Evolutionary conservation across 2,329 filamentous ascomycete genomes (phyloP).

Genomic region (Calonectria fujianensis): DNA sequence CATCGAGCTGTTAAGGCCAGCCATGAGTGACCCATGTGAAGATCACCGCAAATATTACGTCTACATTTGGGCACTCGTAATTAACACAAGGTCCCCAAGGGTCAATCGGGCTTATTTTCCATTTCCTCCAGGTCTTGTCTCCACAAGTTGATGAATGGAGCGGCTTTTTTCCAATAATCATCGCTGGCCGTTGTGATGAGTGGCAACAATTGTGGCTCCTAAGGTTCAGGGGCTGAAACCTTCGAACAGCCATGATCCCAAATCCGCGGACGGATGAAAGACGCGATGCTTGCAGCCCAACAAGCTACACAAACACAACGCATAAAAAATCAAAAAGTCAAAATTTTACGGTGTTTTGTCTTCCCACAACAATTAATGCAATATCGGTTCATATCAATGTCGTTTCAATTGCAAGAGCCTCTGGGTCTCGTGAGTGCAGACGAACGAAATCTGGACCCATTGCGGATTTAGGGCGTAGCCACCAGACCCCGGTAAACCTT

Average conservation of each 20-base stretch:
- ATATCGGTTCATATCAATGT: neutral
- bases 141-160: neutral
- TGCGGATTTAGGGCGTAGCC: neutral
- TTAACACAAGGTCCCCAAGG: neutral
- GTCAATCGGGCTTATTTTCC: neutral
- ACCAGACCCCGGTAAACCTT: slow-evolving; percentile 10
- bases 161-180: slow-evolving; percentile 5
- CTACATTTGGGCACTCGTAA: slow-evolving; percentile 19
- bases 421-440: neutral
- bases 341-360: neutral
- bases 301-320: neutral
- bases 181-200: neutral
- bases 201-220: slow-evolving; percentile 9
- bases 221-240: slow-evolving; percentile 23
- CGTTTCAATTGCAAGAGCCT: neutral
- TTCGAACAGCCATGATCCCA: slow-evolving; percentile 7
- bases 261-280: neutral
- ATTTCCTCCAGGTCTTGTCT: neutral
- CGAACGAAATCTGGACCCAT: neutral
- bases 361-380: neutral
- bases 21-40: slow-evolving; percentile 10
- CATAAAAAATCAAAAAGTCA: neutral
- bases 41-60: slow-evolving; percentile 13
- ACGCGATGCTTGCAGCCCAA: neutral
- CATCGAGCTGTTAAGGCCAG: slow-evolving; percentile 14